A percentile compares a stretch with the other conserved stretches of the same genome.
phyloP scores from a whole-genome alignment of 495 filamentous ascomycete genomes.

The Hypoxylon rickii region DNA sequence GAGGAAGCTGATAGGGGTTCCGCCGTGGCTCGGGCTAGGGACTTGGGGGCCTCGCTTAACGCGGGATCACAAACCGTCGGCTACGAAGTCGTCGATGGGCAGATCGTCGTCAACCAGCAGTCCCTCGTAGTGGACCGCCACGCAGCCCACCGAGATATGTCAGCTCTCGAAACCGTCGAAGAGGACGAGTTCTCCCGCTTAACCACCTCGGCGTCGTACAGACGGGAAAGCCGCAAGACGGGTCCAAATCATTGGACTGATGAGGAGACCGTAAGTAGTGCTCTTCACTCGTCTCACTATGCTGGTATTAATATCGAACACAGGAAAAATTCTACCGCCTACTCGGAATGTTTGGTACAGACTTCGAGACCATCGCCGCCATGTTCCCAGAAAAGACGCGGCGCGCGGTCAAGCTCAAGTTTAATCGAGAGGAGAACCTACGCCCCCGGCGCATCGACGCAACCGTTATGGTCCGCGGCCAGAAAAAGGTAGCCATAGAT shows the following conservation, averaged over 20 bases:
- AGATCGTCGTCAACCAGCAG: constrained; percentile 79
- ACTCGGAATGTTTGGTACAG: constrained; percentile 85
- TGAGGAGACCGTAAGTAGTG: constrained; percentile 57
- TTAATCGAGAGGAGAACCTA: constrained; percentile 86
- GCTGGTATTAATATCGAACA: not conserved
- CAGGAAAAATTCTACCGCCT: constrained; percentile 80
- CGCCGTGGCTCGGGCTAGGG: constrained; percentile 29
- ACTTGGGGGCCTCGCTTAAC: constrained; percentile 26
- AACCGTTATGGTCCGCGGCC: constrained; percentile 59
- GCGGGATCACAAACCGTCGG: constrained; percentile 50
- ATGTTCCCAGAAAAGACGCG: constrained; percentile 79
- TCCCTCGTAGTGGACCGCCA: constrained; percentile 81
- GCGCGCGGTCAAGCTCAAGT: constrained; percentile 87
- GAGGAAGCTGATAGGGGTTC: constrained; percentile 26
- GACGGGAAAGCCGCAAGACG: constrained; percentile 63
- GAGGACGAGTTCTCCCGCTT: constrained; percentile 84
- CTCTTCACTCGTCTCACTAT: not conserved
- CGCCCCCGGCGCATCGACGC: constrained; percentile 69
- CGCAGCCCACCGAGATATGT: constrained; percentile 45
- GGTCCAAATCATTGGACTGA: constrained; percentile 74
- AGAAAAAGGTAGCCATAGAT: constrained; percentile 63
- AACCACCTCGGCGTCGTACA: constrained; percentile 73
- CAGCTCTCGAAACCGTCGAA: constrained; percentile 63
- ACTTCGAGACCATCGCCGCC: constrained; percentile 85
- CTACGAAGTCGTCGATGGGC: constrained; percentile 78